These are phyloP conservation scores for Galerina marginata DNA, from an alignment of 768 basidiomycete genomes.

Conservation along the genomic window DNA sequence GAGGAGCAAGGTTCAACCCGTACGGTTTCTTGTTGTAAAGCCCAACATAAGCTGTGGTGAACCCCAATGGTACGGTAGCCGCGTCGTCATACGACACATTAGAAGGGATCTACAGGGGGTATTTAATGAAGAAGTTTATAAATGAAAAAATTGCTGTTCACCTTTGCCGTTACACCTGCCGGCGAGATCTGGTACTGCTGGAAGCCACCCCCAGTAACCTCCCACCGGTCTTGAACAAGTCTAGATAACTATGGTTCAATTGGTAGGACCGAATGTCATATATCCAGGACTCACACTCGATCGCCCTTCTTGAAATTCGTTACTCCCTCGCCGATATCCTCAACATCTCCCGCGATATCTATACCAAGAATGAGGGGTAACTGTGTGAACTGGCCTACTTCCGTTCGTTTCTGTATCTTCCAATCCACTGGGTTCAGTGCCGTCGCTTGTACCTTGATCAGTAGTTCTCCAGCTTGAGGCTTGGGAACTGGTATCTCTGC, in stretches of 20 bases:
- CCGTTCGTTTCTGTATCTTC: slow-evolving; percentile 49
- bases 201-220: slow-evolving; percentile 41
- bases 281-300: slow-evolving; percentile 45
- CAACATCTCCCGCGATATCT: slow-evolving; percentile 57
- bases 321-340: slow-evolving; percentile 55
- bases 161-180: slow-evolving; percentile 15
- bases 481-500: slow-evolving; percentile 17
- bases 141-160: background rate
- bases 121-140: background rate
- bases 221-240: slow-evolving; percentile 38
- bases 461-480: slow-evolving; percentile 44
- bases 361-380: slow-evolving; percentile 53
- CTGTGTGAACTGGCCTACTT: slow-evolving; percentile 34
- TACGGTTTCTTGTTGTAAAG: slow-evolving; percentile 44
- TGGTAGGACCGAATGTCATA: background rate
- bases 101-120: slow-evolving; percentile 37
- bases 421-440: slow-evolving; percentile 59
- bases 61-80: slow-evolving; percentile 38
- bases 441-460: slow-evolving; percentile 44
- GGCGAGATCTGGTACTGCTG: slow-evolving; percentile 18
- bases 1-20: slow-evolving; percentile 46
- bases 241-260: slow-evolving; percentile 32
- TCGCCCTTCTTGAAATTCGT: slow-evolving; percentile 54
- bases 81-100: slow-evolving; percentile 43
- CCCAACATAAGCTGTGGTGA: slow-evolving; percentile 53